Percentiles rank a stretch among this genome's conserved stretches.
Conservation (phyloP, 805 yeast species). For the Wickerhamiella qilinensis region DNA sequence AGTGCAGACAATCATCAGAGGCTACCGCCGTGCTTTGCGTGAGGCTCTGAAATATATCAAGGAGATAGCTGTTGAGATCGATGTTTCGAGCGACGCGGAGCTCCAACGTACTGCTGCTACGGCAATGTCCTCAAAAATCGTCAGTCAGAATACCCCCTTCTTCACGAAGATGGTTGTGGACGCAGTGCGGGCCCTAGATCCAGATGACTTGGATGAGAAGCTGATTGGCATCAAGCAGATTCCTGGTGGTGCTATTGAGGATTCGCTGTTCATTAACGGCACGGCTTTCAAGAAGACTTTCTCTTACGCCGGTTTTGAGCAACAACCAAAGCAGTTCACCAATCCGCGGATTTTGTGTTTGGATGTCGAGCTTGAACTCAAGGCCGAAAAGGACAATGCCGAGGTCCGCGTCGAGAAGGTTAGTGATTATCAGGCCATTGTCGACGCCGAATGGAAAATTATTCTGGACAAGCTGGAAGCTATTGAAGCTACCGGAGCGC, state of each 20-base stretch:
- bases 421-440: constrained; percentile 84
- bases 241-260: constrained; percentile 94
- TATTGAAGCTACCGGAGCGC: constrained; percentile 72
- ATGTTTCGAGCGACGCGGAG: constrained; percentile 33
- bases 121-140: constrained; percentile 92
- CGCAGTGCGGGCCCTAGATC: constrained; percentile 79
- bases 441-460: constrained; percentile 98
- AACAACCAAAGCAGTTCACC: constrained; percentile 76
- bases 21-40: constrained; percentile 66
- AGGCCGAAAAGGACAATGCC: constrained; percentile 97
- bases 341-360: constrained; percentile 72
- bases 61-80: constrained; percentile 62
- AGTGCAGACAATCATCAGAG: constrained; percentile 74
- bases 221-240: constrained; percentile 89
- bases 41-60: constrained; percentile 58
- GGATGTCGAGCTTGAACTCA: constrained; percentile 87
- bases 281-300: constrained; percentile 96
- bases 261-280: constrained; percentile 74
- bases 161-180: constrained; percentile 95
- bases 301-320: constrained; percentile 97
- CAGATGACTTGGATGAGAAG: constrained; percentile 68
- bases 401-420: constrained; percentile 94
- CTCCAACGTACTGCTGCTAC: constrained; percentile 88
- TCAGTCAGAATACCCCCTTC: constrained; percentile 71
- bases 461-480: constrained; percentile 74